Base-by-base conservation (phyloP, 73 alveolate genomes). In the Symbiodinium pilosum region DNA sequence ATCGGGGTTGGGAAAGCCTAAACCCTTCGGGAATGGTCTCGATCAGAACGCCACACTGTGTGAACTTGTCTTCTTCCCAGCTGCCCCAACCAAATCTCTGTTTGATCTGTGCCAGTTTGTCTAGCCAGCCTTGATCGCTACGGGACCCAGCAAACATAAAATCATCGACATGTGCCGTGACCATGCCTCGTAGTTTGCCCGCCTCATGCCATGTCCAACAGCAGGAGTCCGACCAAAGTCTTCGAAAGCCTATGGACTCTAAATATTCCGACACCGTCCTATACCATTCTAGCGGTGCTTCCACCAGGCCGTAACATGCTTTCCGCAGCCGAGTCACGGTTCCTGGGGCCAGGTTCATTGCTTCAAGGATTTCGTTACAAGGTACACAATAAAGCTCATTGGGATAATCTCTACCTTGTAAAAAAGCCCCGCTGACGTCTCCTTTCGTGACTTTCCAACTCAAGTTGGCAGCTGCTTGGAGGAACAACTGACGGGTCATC, bases 221-320 rank as follows among this genome's bases (percentile, higher is more conserved):
- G 12, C 94, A 87, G 0, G 94, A 84, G 16, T 87, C 94, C 1
- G 43, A 36, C 64, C 43, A 26, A 2, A 39, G 56, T 2, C 94
- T 6, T 3, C 1, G 32, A 38, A 87, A 34, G 30, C 43, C 64
- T 8, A 87, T 11, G 0, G 24, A 32, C 7, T 52, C 94, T 3
- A 87, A 32, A 5, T 20, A 54, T 0, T 52, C 83, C 0, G 39
- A 40, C 30, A 87, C n/a, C 0, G 94, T 87, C 51, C 39, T 21
- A 32, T 87, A 56, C 94, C 94, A 87, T n/a, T 87, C 94, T n/a
- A 87, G 6, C 14, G 94, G 94, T 0, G 94, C 94, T 3, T 87
- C 94, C 9, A 87, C 81, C 0, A 64, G 12, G 0, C 94, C 94
- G 21, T 87, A 87, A 1, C 84, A 75, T 6, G 94, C 94, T 0